Base-by-base conservation (phyloP, 2,329 filamentous ascomycete genomes). In the Biscogniauxia marginata region DNA sequence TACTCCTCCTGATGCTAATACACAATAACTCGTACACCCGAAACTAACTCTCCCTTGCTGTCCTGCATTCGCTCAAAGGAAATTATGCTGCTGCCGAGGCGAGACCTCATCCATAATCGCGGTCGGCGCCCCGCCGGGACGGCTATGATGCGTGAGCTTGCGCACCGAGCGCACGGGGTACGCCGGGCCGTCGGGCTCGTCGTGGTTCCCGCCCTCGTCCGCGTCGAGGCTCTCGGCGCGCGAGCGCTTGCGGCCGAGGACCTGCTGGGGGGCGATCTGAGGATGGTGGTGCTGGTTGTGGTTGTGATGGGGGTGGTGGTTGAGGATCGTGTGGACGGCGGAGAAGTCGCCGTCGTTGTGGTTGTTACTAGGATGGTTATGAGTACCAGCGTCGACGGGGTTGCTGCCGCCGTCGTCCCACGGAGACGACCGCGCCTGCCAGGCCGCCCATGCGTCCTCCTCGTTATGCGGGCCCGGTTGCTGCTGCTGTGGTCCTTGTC, bases 221-320 rank as follows among this genome's bases (percentile, higher is more conserved):
- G 58, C 60, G 20, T 60, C 71, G 1, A 66, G 54, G 58, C 69
- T 71, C 50, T 73, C 71, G 6, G 65, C 63, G 47, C 71, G 70
- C 43, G 65, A 63, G 13, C 71, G 65, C 66, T 73, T 74, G 58
- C 67, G 70, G 9, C 67, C 63, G 6, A 60, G 53, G 2, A 64
- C 16, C 16, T 54, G 57, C n/a, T n/a, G n/a, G n/a, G 48, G 24
- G 50, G 39, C n/a, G 60, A 50, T 0, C n/a, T n/a, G 59, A 55
- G 8, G 49, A 24, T 6, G 49, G 2, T n/a, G 23, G 8, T 19
- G 49, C 44, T 23, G 34, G 30, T 34, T 34, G 63, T 9, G 24
- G 46, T 13, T 52, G 53, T 18, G 13, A 52, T 46, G 55, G 7
- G 49, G 50, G 25, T 51, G 48, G 11, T 45, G 43, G 9, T 18